These are phyloP conservation scores for Hemerocallis citrina DNA, from an alignment of 106 monocot genomes.

Conservation along the genomic window DNA sequence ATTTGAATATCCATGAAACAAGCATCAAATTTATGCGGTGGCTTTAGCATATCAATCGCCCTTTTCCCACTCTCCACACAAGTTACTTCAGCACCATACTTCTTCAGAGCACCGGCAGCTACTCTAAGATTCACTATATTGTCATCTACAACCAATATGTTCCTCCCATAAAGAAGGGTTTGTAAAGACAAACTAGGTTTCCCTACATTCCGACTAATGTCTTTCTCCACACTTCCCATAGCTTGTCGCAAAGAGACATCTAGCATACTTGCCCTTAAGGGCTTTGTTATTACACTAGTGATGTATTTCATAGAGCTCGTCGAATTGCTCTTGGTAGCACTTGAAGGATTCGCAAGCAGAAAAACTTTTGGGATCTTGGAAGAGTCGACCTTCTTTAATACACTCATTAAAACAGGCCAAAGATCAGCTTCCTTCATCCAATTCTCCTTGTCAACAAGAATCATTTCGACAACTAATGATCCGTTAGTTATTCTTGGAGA, in stretches of 20 bases:
- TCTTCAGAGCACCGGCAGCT: slow-evolving; percentile 81
- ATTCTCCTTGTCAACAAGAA: slow-evolving; percentile 73
- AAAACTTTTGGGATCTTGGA: slow-evolving; percentile 60
- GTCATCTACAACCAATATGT: slow-evolving; percentile 74
- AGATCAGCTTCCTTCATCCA: slow-evolving; percentile 38
- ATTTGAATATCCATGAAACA: slow-evolving; percentile 95
- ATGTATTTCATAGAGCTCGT: slow-evolving; percentile 18
- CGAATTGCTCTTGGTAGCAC: slow-evolving; percentile 31
- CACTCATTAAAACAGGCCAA: slow-evolving; percentile 37
- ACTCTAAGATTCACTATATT: slow-evolving; percentile 79
- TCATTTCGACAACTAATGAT: slow-evolving; percentile 27
- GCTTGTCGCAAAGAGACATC: slow-evolving; percentile 53
- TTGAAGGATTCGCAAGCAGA: slow-evolving; percentile 61
- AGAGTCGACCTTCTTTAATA: slow-evolving; percentile 18
- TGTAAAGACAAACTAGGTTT: slow-evolving; percentile 37
- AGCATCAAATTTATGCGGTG: slow-evolving; percentile 72
- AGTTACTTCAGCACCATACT: slow-evolving; percentile 74
- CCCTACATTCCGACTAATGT: slow-evolving; percentile 33
- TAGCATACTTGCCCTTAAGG: slow-evolving; percentile 80
- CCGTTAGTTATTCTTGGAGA: slow-evolving; percentile 29
- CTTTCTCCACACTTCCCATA: slow-evolving; percentile 51
- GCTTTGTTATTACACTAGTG: slow-evolving; percentile 70
- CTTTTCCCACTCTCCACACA: slow-evolving; percentile 71
- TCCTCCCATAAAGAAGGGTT: slow-evolving; percentile 50
- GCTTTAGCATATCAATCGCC: slow-evolving; percentile 58